These are phyloP conservation scores for Exophiala oligosperma DNA, from an alignment of 2,329 filamentous ascomycete species.

Conservation along the genomic window DNA sequence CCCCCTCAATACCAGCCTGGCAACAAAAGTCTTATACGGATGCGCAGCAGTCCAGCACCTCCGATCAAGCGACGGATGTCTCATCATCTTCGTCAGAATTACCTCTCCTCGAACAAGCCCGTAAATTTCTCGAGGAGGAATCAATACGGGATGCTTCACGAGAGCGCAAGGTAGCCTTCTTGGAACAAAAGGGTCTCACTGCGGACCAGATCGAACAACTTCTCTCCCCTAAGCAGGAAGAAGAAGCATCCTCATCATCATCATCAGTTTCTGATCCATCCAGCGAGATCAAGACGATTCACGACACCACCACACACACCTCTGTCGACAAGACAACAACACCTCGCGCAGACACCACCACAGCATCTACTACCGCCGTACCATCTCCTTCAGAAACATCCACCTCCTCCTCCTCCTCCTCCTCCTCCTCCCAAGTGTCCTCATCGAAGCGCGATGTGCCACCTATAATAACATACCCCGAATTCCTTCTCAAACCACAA, in stretches of 20 bases:
- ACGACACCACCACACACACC: slow-evolving; percentile 26
- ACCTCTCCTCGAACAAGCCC: slow-evolving; percentile 65
- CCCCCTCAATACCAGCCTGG: slow-evolving; percentile 41
- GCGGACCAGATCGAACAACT: slow-evolving; percentile 68
- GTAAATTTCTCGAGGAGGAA: slow-evolving; percentile 73
- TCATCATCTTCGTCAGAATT: slow-evolving; percentile 29
- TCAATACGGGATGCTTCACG: slow-evolving; percentile 66
- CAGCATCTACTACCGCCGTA: not conserved
- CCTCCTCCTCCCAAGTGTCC: slow-evolving; percentile 3
- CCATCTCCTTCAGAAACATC: slow-evolving; percentile 12
- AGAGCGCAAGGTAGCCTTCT: slow-evolving; percentile 73
- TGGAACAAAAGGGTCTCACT: slow-evolving; percentile 73
- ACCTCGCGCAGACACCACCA: not conserved
- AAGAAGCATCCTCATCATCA: slow-evolving; percentile 28
- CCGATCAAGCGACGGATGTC: slow-evolving; percentile 25
- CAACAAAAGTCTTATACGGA: slow-evolving; percentile 30
- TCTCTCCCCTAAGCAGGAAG: slow-evolving; percentile 45
- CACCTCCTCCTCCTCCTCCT: slow-evolving; percentile 11
- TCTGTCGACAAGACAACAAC: slow-evolving; percentile 13
- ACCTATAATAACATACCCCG: slow-evolving; percentile 67
- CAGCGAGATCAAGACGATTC: slow-evolving; percentile 29
- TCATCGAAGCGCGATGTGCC: slow-evolving; percentile 47
- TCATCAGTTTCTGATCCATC: not conserved
- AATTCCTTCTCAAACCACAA: slow-evolving; percentile 60
- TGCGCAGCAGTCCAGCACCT: slow-evolving; percentile 40